Evolutionary conservation across 345 rosid species (phyloP).

Genomic region (Limnanthes douglasii): DNA sequence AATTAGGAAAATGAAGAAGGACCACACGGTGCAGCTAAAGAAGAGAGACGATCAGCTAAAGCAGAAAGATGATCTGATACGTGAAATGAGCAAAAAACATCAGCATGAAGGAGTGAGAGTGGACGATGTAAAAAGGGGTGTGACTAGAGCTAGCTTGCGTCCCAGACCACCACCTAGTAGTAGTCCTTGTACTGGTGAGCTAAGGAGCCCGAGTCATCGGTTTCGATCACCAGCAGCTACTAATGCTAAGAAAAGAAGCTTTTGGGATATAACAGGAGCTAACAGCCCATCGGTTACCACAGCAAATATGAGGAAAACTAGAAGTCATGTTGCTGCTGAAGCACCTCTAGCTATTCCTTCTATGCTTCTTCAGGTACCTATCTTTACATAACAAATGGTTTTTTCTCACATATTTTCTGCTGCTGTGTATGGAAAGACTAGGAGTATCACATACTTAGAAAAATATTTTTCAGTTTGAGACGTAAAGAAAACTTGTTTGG

Average conservation of each 20-base stretch:
- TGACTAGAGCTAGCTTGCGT: slow-evolving; percentile 43
- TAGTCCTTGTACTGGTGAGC: slow-evolving; percentile 22
- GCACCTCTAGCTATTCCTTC: slow-evolving; percentile 56
- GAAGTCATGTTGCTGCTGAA: slow-evolving; percentile 41
- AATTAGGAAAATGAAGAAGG: slow-evolving; percentile 69
- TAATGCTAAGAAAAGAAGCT: slow-evolving; percentile 69
- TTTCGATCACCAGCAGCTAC: slow-evolving; percentile 62
- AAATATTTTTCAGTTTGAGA: neutral
- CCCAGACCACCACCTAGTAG: slow-evolving; percentile 33
- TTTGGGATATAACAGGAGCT: slow-evolving; percentile 73
- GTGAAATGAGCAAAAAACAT: slow-evolving; percentile 32
- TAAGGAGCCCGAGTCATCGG: slow-evolving; percentile 72
- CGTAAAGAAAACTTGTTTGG: neutral
- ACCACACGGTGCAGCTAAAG: slow-evolving; percentile 48
- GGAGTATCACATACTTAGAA: too few species aligned
- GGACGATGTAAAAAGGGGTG: slow-evolving; percentile 28
- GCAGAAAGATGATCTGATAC: slow-evolving; percentile 57
- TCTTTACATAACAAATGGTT: neutral
- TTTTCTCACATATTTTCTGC: too few species aligned
- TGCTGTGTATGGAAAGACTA: too few species aligned
- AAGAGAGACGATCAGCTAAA: slow-evolving; percentile 48
- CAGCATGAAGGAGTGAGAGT: slow-evolving; percentile 23
- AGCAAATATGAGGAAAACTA: slow-evolving; percentile 55
- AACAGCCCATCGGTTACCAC: slow-evolving; percentile 52
- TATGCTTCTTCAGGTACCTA: slow-evolving; percentile 75